Evolutionary conservation across 257 asterid species (phyloP).

Genomic region (Schizonepeta tenuifolia): DNA sequence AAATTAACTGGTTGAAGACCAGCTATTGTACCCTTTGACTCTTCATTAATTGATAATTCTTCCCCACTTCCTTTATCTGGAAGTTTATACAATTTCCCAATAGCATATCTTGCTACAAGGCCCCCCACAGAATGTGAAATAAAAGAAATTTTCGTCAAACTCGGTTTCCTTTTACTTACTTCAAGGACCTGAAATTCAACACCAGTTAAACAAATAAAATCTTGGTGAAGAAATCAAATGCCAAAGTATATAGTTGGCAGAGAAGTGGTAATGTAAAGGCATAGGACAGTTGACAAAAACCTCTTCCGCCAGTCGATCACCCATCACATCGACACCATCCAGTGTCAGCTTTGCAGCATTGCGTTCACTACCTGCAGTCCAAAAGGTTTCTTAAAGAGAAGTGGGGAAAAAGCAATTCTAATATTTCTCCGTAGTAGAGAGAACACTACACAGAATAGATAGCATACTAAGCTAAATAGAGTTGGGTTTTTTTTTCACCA

Average conservation of each 20-base stretch:
- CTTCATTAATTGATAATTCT: slow-evolving; percentile 49
- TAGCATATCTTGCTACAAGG: slow-evolving; percentile 93
- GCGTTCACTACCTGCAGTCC: slow-evolving; percentile 78
- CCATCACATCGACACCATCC: slow-evolving; percentile 99
- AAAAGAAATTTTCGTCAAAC: slow-evolving; percentile 78
- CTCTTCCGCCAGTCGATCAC: slow-evolving; percentile 91
- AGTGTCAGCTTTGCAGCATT: slow-evolving; percentile 75
- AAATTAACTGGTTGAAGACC: slow-evolving; percentile 85
- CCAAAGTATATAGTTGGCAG: background rate
- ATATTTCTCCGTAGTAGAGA: background rate
- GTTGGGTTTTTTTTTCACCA: background rate
- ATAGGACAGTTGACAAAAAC: slow-evolving; percentile 45
- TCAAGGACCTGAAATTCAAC: slow-evolving; percentile 71
- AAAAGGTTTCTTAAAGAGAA: slow-evolving; percentile 18
- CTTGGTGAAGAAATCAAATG: slow-evolving; percentile 14
- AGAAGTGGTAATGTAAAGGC: slow-evolving; percentile 20
- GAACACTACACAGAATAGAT: slow-evolving; percentile 2
- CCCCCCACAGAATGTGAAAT: slow-evolving; percentile 99
- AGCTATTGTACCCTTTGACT: slow-evolving; percentile 75
- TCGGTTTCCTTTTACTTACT: slow-evolving; percentile 65
- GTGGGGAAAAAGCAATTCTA: slow-evolving; percentile 27
- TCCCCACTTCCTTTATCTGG: slow-evolving; percentile 48
- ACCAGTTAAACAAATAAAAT: slow-evolving; percentile 32
- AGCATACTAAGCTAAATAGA: background rate
- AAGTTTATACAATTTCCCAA: slow-evolving; percentile 79